Evolutionary conservation across 1,284 basidiomycete genomes (phyloP), one percentile per base, ranked within the genome.

Genomic region (Cystobasidium sp.): DNA sequence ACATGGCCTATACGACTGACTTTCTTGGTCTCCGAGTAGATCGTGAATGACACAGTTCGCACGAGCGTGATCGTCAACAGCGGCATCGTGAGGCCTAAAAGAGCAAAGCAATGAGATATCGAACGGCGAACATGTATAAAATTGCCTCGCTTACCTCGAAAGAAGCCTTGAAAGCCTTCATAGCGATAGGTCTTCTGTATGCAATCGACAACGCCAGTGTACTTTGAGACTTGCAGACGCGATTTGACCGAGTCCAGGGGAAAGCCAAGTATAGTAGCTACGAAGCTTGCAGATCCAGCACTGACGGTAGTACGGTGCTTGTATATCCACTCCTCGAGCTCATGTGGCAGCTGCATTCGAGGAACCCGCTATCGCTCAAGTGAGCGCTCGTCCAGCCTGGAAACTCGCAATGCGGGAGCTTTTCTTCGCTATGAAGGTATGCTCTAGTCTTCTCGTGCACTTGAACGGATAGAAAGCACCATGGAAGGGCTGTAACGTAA

Each of bases 21-120:
- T 24, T 74, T 63, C 59, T 76, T 76, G 20, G 75, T 76, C 49
- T 63, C 37, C 43, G 37, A 51, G 64, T 77, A 79, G 59, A 72
- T 78, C 24, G 66, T 66, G 66, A 76, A 79, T 41, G 81, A 91
- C 85, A 86, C 84, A 87, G 83, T 84, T n/a, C 95, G 91, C 80
- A 98, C 95, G 81, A 96, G 94, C 6, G 94, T 95, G 79, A 99
- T 98, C 7, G 96, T 97, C 83, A 96, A 88, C 69, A 98, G 87
- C 43, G 96, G 96, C 79, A 98, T 93, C 87, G 92, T 92, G 69
- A 83, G 81, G 63, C 79, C 77, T 75, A 43, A 1, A 44, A 14
- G 22, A 14, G 43, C 44, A 31, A 61, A 52, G 20, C 43, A 41
- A 20, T n/a, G 37, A 31, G 39, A n/a, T 12, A 56, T 44, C 37